These are phyloP conservation scores for Tetragonia tetragonoides DNA, from an alignment of 148 eudicot species.

Conservation along the genomic window DNA sequence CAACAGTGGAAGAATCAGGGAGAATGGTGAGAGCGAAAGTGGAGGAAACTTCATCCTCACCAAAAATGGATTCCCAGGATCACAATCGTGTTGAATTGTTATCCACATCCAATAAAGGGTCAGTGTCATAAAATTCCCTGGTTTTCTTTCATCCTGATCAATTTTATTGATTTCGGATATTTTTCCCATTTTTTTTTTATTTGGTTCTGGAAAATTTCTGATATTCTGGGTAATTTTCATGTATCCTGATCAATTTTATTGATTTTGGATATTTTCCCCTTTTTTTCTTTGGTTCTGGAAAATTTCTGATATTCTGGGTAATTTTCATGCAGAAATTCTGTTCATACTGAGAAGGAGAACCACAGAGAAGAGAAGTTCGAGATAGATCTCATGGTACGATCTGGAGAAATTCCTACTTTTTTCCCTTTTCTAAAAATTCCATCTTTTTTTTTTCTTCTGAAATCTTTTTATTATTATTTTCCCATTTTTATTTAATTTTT, in stretches of 20 bases:
- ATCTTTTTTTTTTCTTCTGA: background rate
- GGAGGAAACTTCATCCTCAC: slow-evolving; percentile 44
- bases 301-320: background rate
- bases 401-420: background rate
- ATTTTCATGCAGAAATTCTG: slow-evolving; percentile 34
- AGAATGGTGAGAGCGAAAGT: slow-evolving; percentile 42
- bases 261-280: background rate
- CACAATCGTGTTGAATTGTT: slow-evolving; percentile 41
- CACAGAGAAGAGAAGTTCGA: slow-evolving; percentile 66
- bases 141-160: background rate
- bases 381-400: slow-evolving; percentile 94
- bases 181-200: background rate
- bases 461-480: background rate
- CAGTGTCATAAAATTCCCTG: slow-evolving; percentile 35
- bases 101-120: slow-evolving; percentile 43
- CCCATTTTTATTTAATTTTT: background rate
- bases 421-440: background rate
- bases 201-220: background rate
- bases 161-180: background rate
- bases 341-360: slow-evolving; percentile 35
- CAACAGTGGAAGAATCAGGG: slow-evolving; percentile 31
- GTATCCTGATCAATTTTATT: background rate
- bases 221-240: background rate
- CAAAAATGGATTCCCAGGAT: slow-evolving; percentile 44
- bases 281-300: background rate